These are phyloP conservation scores for Populus pruinosa DNA, from an alignment of 345 rosid species.

Conservation along the genomic window DNA sequence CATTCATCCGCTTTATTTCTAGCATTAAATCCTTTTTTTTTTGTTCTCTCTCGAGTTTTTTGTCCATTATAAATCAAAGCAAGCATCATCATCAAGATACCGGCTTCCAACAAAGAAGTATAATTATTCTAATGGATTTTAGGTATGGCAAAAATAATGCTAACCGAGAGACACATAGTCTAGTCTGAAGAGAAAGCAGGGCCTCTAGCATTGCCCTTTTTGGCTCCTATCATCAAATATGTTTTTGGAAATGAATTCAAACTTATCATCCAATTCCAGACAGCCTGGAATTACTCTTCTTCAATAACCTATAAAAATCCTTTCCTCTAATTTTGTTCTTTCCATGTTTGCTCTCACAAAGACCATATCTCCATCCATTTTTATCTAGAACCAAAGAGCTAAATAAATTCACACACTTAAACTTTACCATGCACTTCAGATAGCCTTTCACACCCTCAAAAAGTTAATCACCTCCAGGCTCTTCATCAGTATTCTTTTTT, in stretches of 20 bases:
- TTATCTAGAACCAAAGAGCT: conserved; percentile 28
- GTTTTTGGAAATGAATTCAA: not conserved
- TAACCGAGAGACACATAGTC: not conserved
- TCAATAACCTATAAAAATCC: conserved; percentile 20
- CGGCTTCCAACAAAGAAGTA: not conserved
- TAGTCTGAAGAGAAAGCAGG: not conserved
- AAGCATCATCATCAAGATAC: not conserved
- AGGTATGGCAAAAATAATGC: not conserved
- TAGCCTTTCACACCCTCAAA: not conserved
- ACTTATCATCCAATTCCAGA: not conserved
- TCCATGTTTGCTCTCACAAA: conserved; percentile 14
- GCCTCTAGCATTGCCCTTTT: not conserved
- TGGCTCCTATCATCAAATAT: not conserved
- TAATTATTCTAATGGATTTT: not conserved
- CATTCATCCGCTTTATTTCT: conserved; percentile 7
- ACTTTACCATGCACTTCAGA: conserved; percentile 16
- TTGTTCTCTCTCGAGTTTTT: too few relatives aligned
- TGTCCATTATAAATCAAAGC: not conserved
- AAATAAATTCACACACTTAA: conserved; percentile 11
- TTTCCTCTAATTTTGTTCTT: conserved; percentile 12
- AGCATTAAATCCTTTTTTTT: too few relatives aligned
- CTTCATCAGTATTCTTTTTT: not conserved
- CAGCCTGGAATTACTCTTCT: conserved; percentile 27
- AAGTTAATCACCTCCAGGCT: not conserved
- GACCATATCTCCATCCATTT: not conserved